These are phyloP conservation scores for Sporopachydermia quercuum DNA, from an alignment of 805 yeast species.

Conservation along the genomic window DNA sequence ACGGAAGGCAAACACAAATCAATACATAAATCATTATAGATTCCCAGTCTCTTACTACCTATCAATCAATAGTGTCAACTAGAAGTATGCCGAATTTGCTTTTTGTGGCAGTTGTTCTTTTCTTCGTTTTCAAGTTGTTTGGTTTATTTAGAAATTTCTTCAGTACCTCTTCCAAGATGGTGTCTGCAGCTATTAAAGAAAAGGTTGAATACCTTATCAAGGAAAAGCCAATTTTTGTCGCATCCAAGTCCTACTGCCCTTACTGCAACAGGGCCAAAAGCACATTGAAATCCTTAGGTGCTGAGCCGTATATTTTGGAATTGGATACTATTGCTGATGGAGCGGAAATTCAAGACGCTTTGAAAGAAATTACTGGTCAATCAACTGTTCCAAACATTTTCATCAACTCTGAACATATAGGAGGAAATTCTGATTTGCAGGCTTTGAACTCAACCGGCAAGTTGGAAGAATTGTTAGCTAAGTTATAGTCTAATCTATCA, in stretches of 20 bases:
- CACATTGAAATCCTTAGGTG: conserved; percentile 22
- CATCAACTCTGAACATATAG: conserved; percentile 84
- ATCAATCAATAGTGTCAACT: too few relatives aligned
- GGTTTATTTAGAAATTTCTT: background rate
- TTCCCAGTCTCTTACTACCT: too few relatives aligned
- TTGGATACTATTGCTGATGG: conserved; percentile 50
- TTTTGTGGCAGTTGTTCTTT: too few relatives aligned
- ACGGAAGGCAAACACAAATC: too few relatives aligned
- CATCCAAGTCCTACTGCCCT: conserved; percentile 70
- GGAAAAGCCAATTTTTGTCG: conserved; percentile 57
- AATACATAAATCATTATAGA: too few relatives aligned
- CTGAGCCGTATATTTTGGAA: conserved; percentile 39
- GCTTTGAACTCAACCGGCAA: conserved; percentile 46
- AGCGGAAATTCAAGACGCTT: conserved; percentile 64
- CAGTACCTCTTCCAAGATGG: background rate
- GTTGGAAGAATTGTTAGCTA: conserved; percentile 27
- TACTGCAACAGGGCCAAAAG: conserved; percentile 30
- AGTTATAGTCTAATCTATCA: too few relatives aligned
- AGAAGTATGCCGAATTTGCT: too few relatives aligned
- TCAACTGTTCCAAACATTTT: conserved; percentile 87
- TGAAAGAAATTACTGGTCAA: conserved; percentile 70
- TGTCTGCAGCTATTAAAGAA: background rate
- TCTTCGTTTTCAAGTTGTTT: background rate
- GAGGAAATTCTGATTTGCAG: conserved; percentile 88
- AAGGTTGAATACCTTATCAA: conserved; percentile 50